phyloP scores from a whole-genome alignment of 169 alveolate species.

The Plasmodium adleri region DNA sequence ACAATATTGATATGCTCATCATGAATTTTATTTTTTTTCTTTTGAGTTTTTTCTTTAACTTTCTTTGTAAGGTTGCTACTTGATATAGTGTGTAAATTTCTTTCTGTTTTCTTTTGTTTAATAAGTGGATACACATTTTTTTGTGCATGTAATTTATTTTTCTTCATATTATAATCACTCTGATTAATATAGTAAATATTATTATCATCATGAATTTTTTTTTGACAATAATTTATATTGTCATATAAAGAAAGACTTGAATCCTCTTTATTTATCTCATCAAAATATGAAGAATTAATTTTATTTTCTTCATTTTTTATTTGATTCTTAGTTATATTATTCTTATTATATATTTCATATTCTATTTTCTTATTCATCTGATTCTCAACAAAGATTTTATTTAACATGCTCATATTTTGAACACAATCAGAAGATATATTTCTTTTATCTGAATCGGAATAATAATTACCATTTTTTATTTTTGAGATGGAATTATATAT shows the following conservation, averaged over 20 bases:
- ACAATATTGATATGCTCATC: background rate
- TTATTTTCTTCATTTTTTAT: background rate
- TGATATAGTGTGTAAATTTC: background rate
- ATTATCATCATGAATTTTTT: no score
- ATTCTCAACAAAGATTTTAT: background rate
- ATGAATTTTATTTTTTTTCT: background rate
- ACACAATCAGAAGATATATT: background rate
- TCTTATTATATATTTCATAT: background rate
- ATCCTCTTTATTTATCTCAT: background rate
- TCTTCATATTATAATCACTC: background rate
- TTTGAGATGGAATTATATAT: background rate
- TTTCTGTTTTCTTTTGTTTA: background rate
- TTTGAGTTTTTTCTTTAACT: background rate
- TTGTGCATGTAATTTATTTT: background rate
- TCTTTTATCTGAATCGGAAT: constrained; percentile 24
- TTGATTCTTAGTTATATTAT: background rate
- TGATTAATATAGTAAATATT: background rate
- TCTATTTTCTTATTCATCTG: background rate
- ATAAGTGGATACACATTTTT: no score
- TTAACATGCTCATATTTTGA: background rate
- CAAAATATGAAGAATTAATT: background rate
- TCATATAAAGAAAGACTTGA: background rate
- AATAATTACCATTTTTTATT: constrained; percentile 1
- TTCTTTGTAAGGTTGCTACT: no score
- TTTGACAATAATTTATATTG: no score